Percentiles rank a stretch among this genome's conserved stretches.
Evolutionary conservation across 805 yeast species (phyloP).

Genomic region (Candida oleophila): DNA sequence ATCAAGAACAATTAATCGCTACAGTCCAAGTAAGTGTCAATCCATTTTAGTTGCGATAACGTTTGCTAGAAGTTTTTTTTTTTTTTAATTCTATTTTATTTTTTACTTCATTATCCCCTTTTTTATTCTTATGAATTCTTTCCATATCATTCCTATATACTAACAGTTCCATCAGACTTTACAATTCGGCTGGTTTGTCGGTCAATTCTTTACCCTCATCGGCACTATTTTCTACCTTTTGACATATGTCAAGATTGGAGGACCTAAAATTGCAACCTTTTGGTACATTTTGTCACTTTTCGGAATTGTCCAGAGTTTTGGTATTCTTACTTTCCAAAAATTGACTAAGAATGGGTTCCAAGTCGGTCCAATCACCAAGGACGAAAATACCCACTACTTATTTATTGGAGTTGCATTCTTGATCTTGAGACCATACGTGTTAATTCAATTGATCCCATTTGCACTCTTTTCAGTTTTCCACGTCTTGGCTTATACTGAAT

Average conservation of each 20-base stretch:
- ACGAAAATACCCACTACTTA: conserved; percentile 42
- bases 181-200: conserved; percentile 77
- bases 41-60: background rate
- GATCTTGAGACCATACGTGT: conserved; percentile 28
- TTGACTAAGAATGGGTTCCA: conserved; percentile 27
- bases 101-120: background rate
- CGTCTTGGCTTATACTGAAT: conserved; percentile 33
- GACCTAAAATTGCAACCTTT: conserved; percentile 11
- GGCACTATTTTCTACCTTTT: conserved; percentile 30
- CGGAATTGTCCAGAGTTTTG: conserved; percentile 71
- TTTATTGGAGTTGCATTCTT: conserved; percentile 29
- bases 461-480: conserved; percentile 38
- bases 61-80: too few relatives aligned
- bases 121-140: background rate
- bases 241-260: conserved; percentile 30
- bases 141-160: conserved; percentile 7
- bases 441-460: conserved; percentile 38
- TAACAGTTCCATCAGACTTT: conserved; percentile 35
- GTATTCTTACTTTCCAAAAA: conserved; percentile 67
- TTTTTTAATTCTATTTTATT: too few relatives aligned
- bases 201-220: conserved; percentile 36
- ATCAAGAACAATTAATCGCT: conserved; percentile 15
- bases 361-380: conserved; percentile 28
- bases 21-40: conserved; percentile 19
- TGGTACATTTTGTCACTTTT: conserved; percentile 62